These are phyloP conservation scores for Phialophora expanda DNA, from an alignment of 2,329 filamentous ascomycete genomes.

Conservation along the genomic window DNA sequence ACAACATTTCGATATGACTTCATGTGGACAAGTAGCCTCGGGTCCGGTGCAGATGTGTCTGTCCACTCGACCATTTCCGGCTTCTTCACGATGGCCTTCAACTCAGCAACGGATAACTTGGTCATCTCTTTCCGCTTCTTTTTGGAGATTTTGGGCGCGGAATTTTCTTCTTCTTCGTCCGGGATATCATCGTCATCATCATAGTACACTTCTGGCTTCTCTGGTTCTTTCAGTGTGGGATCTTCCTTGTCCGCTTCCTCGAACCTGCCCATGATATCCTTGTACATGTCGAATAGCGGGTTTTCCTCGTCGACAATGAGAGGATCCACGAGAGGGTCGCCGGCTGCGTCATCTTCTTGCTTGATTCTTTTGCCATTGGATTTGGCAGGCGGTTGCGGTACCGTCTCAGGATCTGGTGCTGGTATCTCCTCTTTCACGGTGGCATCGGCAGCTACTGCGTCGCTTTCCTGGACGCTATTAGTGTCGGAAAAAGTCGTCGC, in stretches of 20 bases:
- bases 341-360: constrained; percentile 42
- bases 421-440: not conserved
- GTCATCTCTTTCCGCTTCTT: constrained; percentile 91
- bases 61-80: constrained; percentile 98
- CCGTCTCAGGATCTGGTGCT: constrained; percentile 23
- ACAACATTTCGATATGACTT: constrained; percentile 95
- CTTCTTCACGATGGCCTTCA: constrained; percentile 88
- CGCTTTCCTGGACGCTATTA: constrained; percentile 29
- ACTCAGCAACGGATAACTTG: constrained; percentile 90
- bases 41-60: constrained; percentile 88
- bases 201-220: constrained; percentile 84
- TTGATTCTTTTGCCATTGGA: constrained; percentile 28
- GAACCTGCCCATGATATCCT: constrained; percentile 81
- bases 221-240: constrained; percentile 66
- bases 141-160: constrained; percentile 79
- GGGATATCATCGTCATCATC: constrained; percentile 85
- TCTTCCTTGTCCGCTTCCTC: constrained; percentile 68
- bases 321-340: constrained; percentile 52
- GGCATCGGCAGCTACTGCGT: constrained; percentile 27
- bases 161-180: constrained; percentile 77
- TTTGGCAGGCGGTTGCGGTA: constrained; percentile 17
- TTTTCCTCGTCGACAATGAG: constrained; percentile 67
- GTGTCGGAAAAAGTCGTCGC: not conserved
- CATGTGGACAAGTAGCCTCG: constrained; percentile 86
- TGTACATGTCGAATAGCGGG: constrained; percentile 82